Conservation (phyloP, 805 yeast genomes). For the Ogataea zsoltii region DNA sequence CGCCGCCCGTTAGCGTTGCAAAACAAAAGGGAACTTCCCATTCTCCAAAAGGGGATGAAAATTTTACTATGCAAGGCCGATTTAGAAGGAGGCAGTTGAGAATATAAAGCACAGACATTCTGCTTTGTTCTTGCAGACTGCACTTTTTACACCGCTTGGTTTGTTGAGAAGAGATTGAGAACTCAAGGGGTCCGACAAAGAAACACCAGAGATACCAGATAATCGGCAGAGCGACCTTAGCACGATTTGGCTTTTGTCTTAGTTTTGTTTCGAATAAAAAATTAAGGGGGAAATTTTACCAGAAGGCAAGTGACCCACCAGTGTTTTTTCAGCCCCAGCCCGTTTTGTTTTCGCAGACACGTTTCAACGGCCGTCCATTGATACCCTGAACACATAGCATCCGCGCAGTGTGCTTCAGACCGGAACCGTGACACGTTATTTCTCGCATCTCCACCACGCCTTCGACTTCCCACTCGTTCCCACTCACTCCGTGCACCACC, state of each 20-base stretch:
- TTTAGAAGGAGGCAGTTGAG: constrained; percentile 4
- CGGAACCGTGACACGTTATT: background rate
- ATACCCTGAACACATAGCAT: background rate
- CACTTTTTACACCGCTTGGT: background rate
- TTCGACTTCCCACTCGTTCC: background rate
- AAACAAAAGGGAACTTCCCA: constrained; percentile 8
- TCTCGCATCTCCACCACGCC: no score
- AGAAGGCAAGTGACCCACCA: background rate
- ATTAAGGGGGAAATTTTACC: constrained; percentile 3
- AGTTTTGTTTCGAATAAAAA: constrained; percentile 2
- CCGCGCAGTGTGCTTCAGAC: constrained; percentile 1
- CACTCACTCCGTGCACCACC: background rate
- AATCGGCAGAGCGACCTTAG: constrained; percentile 6
- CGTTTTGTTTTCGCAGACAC: background rate
- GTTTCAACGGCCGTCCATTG: background rate
- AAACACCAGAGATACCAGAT: background rate
- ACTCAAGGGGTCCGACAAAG: background rate
- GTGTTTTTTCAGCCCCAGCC: background rate
- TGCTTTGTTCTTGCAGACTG: background rate
- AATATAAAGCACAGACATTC: constrained; percentile 8
- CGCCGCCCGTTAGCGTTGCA: constrained; percentile 4
- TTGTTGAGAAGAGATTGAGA: constrained; percentile 2
- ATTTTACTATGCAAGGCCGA: constrained; percentile 2
- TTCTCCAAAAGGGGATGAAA: constrained; percentile 11
- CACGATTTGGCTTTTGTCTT: constrained; percentile 5